A percentile compares a stretch with the other conserved stretches of the same genome.
phyloP scores from a whole-genome alignment of 2,329 filamentous ascomycete genomes.

The Cladosporium velox region DNA sequence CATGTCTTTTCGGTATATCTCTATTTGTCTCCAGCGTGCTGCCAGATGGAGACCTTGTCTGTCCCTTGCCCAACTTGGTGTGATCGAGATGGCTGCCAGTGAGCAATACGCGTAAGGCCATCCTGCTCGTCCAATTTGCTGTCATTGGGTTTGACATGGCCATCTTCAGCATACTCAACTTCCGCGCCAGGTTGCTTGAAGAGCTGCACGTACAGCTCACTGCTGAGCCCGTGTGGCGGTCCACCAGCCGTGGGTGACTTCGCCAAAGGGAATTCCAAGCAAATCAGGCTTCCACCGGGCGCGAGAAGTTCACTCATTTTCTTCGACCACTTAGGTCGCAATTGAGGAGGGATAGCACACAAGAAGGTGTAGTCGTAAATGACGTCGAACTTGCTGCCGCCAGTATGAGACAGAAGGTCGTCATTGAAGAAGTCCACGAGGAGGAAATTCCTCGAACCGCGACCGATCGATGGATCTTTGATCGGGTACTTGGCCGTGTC shows the following conservation, averaged over 20 bases:
- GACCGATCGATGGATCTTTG: constrained; percentile 44
- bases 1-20: neutral
- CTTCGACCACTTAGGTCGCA: constrained; percentile 60
- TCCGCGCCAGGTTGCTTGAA: constrained; percentile 69
- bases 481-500: constrained; percentile 48
- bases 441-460: constrained; percentile 59
- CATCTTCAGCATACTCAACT: constrained; percentile 61
- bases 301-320: constrained; percentile 58
- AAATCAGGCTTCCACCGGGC: constrained; percentile 56
- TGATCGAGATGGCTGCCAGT: constrained; percentile 59
- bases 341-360: constrained; percentile 57
- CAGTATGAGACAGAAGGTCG: constrained; percentile 47
- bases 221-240: constrained; percentile 71
- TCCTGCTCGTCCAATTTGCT: constrained; percentile 47
- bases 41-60: constrained; percentile 55
- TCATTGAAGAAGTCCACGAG: constrained; percentile 68
- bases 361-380: constrained; percentile 68
- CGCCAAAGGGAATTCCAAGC: constrained; percentile 75
- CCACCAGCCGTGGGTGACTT: constrained; percentile 67
- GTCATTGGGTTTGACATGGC: constrained; percentile 44
- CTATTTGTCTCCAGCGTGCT: constrained; percentile 30
- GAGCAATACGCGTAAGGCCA: constrained; percentile 49
- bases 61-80: constrained; percentile 56
- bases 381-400: constrained; percentile 58
- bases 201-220: constrained; percentile 71